Conservation (phyloP, 495 filamentous ascomycete genomes). For the Chaetomium cochliodes region DNA sequence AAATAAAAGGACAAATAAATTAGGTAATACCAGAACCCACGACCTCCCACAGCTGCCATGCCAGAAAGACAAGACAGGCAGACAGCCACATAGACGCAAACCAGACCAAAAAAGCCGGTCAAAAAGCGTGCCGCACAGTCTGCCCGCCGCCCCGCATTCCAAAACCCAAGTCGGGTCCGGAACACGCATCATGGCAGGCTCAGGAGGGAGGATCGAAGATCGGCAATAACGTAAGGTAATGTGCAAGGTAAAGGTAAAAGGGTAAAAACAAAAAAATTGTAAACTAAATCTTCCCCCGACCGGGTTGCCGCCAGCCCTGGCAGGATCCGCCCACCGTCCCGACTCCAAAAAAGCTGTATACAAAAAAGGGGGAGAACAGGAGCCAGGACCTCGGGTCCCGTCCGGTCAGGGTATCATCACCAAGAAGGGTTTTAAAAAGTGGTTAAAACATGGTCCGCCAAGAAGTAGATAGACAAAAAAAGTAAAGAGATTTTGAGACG, state of each 20-base stretch:
- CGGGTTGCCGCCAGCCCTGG: neutral
- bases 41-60: neutral
- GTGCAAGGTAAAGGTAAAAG: neutral
- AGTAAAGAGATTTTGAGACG: conserved; percentile 1
- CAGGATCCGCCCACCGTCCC: neutral
- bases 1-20: conserved; percentile 1
- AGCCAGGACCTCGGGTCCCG: neutral
- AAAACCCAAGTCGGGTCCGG: neutral
- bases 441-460: conserved; percentile 14
- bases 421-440: conserved; percentile 3
- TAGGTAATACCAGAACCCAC: conserved; percentile 1
- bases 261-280: neutral
- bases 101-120: neutral
- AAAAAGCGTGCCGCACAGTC: neutral
- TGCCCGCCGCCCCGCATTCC: conserved; percentile 9
- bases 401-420: neutral
- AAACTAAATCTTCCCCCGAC: neutral
- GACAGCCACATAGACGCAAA: conserved; percentile 2
- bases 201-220: neutral
- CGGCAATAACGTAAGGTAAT: neutral
- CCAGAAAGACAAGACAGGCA: neutral
- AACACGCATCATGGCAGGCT: neutral
- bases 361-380: neutral
- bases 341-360: neutral
- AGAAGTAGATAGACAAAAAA: conserved; percentile 16